phyloP scores from a whole-genome alignment of 371 early-diverging fungal species.

The Phascolomyces articulosus region DNA sequence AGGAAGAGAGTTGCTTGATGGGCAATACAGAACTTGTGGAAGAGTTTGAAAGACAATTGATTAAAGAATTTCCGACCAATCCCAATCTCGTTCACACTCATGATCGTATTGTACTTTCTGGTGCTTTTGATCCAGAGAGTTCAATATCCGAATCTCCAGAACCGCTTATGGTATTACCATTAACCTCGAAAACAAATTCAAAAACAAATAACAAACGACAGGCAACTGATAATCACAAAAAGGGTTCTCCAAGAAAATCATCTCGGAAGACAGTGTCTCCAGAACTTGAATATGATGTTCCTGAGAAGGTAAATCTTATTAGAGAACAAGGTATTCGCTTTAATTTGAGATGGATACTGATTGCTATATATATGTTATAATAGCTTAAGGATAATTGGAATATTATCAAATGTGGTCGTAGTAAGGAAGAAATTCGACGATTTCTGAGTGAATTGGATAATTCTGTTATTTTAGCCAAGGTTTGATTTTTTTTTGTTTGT shows the following conservation, averaged over 20 bases:
- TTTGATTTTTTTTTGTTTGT: too few species aligned
- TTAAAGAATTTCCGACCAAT: constrained; percentile 4
- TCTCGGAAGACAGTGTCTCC: not conserved
- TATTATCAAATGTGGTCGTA: not conserved
- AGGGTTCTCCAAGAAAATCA: not conserved
- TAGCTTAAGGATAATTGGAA: not conserved
- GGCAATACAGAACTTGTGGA: constrained; percentile 21
- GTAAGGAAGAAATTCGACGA: not conserved
- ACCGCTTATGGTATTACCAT: too few species aligned
- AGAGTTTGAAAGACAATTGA: constrained; percentile 20
- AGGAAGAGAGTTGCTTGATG: constrained; percentile 61
- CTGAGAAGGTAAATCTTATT: not conserved
- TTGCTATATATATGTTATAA: too few species aligned
- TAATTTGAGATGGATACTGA: too few species aligned
- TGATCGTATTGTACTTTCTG: not conserved
- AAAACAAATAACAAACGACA: not conserved
- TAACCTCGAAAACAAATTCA: not conserved
- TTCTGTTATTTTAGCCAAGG: not conserved
- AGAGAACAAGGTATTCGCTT: too few species aligned
- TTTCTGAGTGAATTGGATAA: not conserved
- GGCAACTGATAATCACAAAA: not conserved
- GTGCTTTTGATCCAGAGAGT: constrained; percentile 9
- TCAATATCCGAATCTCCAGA: not conserved
- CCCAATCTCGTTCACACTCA: not conserved
- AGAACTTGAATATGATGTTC: not conserved